phyloP scores from a whole-genome alignment of 805 yeast genomes.

The Candida ovalis region DNA sequence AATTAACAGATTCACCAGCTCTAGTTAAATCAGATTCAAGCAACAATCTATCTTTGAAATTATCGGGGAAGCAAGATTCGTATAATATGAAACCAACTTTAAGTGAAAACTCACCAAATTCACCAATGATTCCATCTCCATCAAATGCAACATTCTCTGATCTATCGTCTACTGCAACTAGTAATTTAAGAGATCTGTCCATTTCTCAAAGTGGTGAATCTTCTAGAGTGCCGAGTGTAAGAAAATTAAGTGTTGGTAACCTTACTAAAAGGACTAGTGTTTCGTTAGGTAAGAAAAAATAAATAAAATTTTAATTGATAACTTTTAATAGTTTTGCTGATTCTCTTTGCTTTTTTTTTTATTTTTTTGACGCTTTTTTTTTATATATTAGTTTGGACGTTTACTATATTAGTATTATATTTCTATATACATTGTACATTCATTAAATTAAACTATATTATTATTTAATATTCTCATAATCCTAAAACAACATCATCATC shows the following conservation, averaged over 20 bases:
- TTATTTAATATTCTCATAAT: not conserved
- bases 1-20: constrained; percentile 49
- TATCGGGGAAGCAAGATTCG: not conserved
- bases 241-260: constrained; percentile 1
- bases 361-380: not conserved
- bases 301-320: not conserved
- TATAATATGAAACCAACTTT: not conserved
- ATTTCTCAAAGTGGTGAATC: not conserved
- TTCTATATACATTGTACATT: not conserved
- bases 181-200: not conserved
- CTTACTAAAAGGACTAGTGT: constrained; percentile 1
- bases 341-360: not conserved
- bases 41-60: not conserved
- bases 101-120: not conserved
- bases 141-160: not conserved
- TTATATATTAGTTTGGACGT: not conserved
- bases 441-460: not conserved
- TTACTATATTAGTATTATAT: not conserved
- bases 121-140: not conserved
- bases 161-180: not conserved
- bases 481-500: constrained; percentile 18
- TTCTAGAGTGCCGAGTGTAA: not conserved
- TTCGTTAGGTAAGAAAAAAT: not conserved
- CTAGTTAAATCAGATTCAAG: constrained; percentile 19
- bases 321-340: no score